A percentile compares a stretch with the other conserved stretches of the same genome.
Conservation (phyloP, 352 stramenopile genomes). For the Pythium guiyangense region DNA sequence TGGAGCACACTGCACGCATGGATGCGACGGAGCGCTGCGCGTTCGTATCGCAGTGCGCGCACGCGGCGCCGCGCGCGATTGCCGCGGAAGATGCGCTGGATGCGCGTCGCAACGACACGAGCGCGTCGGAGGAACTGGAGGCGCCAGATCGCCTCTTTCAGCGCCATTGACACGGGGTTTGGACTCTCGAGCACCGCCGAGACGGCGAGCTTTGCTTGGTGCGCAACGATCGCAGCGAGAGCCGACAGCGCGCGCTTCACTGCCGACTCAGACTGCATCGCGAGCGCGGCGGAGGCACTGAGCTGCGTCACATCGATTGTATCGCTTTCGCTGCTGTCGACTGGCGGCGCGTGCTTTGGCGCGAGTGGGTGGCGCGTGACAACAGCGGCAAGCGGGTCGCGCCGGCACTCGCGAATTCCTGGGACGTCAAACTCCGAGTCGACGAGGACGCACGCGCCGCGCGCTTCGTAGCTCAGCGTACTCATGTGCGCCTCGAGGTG, state of each 20-base stretch:
- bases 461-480: conserved; percentile 42
- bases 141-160: conserved; percentile 59
- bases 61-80: conserved; percentile 52
- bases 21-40: conserved; percentile 32
- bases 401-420: conserved; percentile 51
- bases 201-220: background rate
- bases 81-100: conserved; percentile 64
- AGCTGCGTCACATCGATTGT: background rate
- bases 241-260: background rate
- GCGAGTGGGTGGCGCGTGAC: conserved; percentile 43
- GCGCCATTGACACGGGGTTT: conserved; percentile 31
- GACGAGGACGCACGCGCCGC: conserved; percentile 31
- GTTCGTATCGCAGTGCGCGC: conserved; percentile 29
- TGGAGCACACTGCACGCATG: conserved; percentile 34
- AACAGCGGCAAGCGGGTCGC: conserved; percentile 14
- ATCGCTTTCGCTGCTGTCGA: background rate
- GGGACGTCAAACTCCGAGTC: conserved; percentile 65
- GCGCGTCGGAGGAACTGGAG: conserved; percentile 54
- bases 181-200: conserved; percentile 22
- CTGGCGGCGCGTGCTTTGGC: conserved; percentile 35
- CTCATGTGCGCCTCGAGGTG: conserved; percentile 62
- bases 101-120: conserved; percentile 42
- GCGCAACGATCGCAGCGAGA: background rate
- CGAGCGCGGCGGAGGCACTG: background rate
- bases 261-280: background rate